Evolutionary conservation across 202 grass and related monocot species (phyloP).

Genomic region (Setaria italica): DNA sequence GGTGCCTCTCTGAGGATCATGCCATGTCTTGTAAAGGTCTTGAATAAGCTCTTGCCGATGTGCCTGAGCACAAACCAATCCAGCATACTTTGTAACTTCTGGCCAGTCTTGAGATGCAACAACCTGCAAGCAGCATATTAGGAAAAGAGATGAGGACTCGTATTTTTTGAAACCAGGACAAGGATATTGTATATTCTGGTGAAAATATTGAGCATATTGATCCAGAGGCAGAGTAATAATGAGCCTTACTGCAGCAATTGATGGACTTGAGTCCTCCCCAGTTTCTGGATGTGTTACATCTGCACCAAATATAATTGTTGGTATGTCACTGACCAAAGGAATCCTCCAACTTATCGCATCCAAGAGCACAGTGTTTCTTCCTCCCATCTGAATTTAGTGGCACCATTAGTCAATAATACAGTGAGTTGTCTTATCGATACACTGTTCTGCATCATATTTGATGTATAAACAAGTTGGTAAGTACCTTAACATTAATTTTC

Average conservation of each 20-base stretch:
- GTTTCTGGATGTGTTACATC: slow-evolving; percentile 99
- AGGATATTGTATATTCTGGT: background rate
- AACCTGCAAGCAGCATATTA: slow-evolving; percentile 61
- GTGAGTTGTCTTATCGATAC: background rate
- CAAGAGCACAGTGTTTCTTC: slow-evolving; percentile 92
- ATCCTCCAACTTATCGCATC: slow-evolving; percentile 95
- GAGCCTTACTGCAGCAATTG: slow-evolving; percentile 89
- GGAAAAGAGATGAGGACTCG: background rate
- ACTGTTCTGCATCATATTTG: background rate
- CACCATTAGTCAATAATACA: slow-evolving; percentile 24
- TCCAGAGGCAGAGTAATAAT: slow-evolving; percentile 5
- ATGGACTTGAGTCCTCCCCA: slow-evolving; percentile 93
- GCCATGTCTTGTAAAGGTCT: slow-evolving; percentile 96
- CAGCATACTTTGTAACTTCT: slow-evolving; percentile 97
- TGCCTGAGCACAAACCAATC: slow-evolving; percentile 95
- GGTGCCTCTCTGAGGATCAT: slow-evolving; percentile 84
- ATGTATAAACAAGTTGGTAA: slow-evolving; percentile 32
- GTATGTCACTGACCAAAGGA: slow-evolving; percentile 98
- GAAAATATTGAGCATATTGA: slow-evolving; percentile 5
- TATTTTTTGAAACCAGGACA: background rate
- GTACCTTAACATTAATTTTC: slow-evolving; percentile 99
- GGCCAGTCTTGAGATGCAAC: slow-evolving; percentile 99
- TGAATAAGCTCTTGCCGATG: slow-evolving; percentile 99
- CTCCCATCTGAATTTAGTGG: slow-evolving; percentile 80
- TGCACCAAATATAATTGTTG: slow-evolving; percentile 99